Conservation (phyloP, 768 basidiomycete genomes). For the Tulasnella sp. region DNA sequence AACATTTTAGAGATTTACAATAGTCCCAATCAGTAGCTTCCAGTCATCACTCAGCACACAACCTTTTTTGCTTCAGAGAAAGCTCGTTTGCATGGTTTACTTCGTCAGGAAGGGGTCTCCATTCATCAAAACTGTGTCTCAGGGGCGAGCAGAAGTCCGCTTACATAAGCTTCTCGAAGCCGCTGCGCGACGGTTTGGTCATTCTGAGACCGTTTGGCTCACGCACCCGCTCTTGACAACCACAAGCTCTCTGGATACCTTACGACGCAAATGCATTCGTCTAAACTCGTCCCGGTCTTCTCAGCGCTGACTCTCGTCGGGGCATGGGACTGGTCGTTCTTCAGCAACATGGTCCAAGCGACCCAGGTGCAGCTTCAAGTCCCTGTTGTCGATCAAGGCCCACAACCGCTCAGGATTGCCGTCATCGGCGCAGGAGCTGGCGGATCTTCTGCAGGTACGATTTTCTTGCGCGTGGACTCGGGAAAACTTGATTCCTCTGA, state of each 20-base stretch:
- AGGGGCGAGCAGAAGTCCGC: neutral
- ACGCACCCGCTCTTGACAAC: neutral
- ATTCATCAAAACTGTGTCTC: neutral
- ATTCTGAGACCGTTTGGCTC: neutral
- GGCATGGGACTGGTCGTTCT: slow-evolving; percentile 4
- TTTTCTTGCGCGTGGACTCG: slow-evolving; percentile 18
- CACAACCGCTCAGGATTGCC: slow-evolving; percentile 39
- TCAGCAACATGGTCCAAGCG: neutral
- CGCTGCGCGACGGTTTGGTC: neutral
- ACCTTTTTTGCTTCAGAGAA: no score
- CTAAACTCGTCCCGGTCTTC: neutral
- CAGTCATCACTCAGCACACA: no score
- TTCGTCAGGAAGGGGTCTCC: no score
- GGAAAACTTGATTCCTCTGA: no score
- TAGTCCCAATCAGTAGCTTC: no score
- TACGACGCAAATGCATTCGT: neutral
- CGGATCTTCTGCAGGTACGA: slow-evolving; percentile 57
- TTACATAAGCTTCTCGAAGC: neutral
- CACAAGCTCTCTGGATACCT: neutral
- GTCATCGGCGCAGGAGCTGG: slow-evolving; percentile 87
- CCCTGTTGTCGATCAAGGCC: neutral
- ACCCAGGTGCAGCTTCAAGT: neutral
- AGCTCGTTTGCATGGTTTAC: no score
- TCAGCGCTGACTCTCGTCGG: neutral
- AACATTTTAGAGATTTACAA: no score